Evolutionary conservation across 257 asterid genomes (phyloP), one percentile per base, ranked within the genome.

Genomic region (Plantago elongata): DNA sequence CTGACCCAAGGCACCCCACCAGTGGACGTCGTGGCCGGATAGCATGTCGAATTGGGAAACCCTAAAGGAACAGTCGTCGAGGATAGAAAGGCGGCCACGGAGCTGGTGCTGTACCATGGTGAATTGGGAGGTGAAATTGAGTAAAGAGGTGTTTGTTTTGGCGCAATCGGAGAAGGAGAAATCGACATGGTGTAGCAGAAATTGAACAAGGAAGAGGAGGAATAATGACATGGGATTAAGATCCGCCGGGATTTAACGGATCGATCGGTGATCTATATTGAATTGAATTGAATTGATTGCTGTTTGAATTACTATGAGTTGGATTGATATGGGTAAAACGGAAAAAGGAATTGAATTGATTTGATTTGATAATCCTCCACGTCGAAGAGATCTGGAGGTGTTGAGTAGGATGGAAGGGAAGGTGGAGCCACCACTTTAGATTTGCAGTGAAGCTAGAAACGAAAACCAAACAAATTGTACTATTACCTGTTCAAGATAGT

Each of bases 41-140:
- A 93, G 83, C 99, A 93, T 89, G 71, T 93, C 99, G 45, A 92
- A 92, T 49, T 77, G 76, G 17, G 92, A 81, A 68, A 92, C 95
- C 54, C 74, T 70, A 69, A 92, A 92, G 4, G 97, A 84, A 65
- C 97, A 92, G 65, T 75, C 87, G 30, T 89, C 89, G 9, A 83
- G 48, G 46, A 93, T 69, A 49, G 87, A 75, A 18, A 93, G 57
- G 17, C 74, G 73, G 13, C 97, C 99, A 9, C 99, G 91, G 63
- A 93, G 82, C 78, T 93, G 99, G 75, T 93, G 99, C 66, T 93
- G 99, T n/a, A 77, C 91, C 95, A 87, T 84, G 70, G 77, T 68
- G 74, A 93, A 89, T 66, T 84, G 84, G 54, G 95, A 86, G 43
- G 91, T 83, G 84, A 79, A 83, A 80, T 93, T 87, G 66, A 78